Base-by-base conservation (phyloP, 139 green algal species). In the Chlamydomonas schloesseri region DNA sequence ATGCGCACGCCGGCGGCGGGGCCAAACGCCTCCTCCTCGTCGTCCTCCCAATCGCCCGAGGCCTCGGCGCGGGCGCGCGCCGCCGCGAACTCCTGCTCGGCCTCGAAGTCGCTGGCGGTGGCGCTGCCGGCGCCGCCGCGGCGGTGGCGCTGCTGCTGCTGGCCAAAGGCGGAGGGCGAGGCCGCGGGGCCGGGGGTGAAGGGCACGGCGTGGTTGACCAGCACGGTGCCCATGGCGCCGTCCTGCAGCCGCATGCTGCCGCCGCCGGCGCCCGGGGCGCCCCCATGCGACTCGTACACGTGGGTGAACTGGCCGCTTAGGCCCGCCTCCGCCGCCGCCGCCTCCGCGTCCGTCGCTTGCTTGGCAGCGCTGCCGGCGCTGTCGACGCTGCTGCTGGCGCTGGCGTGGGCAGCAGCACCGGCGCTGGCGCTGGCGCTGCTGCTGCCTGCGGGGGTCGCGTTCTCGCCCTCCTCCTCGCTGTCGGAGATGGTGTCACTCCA, bases 301-400 rank as follows among this genome's bases (percentile, higher is more conserved):
- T 83, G 76, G 11, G 76, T 83, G 60, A 71, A 83, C 60, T 83
- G 76, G 13, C n/a, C 2, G 76, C 55, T 23, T 17, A 83, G 42
- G 15, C 68, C 57, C 24, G 34, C 33, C 20, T 17, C 42, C 20
- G 34, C 70, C 1, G 29, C 20, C 34, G 8, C 69, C 47, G 31
- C n/a, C 42, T 50, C 42, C 42, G 42, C 42, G 6, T 50, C 42
- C 5, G 42, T 50, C 42, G 5, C 42, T 50, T 5, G 6, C 42
- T 5, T 8, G 42, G 42, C 42, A 50, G 42, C 57, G 14, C n/a
- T 28, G 13, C 14, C 60, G 20, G 5, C 77, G 42, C 17, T 29
- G 46, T 50, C 62, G n/a, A 42, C n/a, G n/a, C n/a, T n/a, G n/a
- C n/a, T n/a, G n/a, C n/a, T n/a, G n/a, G n/a, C n/a, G n/a, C n/a